Conservation (phyloP, 768 basidiomycete genomes). For the Lentinula sp. region DNA sequence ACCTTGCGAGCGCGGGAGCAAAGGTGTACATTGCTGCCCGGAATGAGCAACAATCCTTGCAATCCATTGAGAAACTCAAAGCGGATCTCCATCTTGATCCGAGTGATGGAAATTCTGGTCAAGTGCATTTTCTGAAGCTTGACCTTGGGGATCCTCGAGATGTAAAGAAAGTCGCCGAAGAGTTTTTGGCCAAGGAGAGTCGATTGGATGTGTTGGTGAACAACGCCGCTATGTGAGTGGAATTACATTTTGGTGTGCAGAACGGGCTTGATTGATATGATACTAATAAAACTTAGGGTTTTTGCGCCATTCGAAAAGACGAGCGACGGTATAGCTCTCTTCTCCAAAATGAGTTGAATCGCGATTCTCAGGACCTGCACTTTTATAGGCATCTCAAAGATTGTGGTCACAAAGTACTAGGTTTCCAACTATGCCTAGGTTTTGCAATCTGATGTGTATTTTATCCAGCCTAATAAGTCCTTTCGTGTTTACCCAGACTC, state of each 20-base stretch:
- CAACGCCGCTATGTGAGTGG: conserved; percentile 4
- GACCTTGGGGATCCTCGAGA: conserved; percentile 13
- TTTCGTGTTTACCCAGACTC: conserved; percentile 18
- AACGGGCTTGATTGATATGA: neutral
- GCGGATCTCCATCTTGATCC: conserved; percentile 4
- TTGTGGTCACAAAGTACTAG: neutral
- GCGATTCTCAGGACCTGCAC: too few relatives aligned
- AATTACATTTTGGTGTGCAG: neutral
- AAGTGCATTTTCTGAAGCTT: conserved; percentile 24
- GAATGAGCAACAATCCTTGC: conserved; percentile 24
- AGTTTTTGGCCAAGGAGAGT: conserved; percentile 3
- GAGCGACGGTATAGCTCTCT: neutral
- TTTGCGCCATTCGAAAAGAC: neutral
- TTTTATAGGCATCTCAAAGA: neutral
- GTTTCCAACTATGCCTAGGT: neutral
- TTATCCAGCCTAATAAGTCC: conserved; percentile 20
- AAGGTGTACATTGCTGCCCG: conserved; percentile 39
- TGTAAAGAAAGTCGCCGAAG: conserved; percentile 6
- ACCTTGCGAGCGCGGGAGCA: conserved; percentile 33
- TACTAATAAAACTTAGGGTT: neutral
- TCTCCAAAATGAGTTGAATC: too few relatives aligned
- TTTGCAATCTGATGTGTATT: neutral
- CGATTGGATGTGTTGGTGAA: conserved; percentile 9
- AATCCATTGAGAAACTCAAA: conserved; percentile 28
- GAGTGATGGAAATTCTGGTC: conserved; percentile 21